A percentile compares a stretch with the other conserved stretches of the same genome.
phyloP scores from a whole-genome alignment of 2,329 filamentous ascomycete species.

The Graphilbum ipis-grandicollis region DNA sequence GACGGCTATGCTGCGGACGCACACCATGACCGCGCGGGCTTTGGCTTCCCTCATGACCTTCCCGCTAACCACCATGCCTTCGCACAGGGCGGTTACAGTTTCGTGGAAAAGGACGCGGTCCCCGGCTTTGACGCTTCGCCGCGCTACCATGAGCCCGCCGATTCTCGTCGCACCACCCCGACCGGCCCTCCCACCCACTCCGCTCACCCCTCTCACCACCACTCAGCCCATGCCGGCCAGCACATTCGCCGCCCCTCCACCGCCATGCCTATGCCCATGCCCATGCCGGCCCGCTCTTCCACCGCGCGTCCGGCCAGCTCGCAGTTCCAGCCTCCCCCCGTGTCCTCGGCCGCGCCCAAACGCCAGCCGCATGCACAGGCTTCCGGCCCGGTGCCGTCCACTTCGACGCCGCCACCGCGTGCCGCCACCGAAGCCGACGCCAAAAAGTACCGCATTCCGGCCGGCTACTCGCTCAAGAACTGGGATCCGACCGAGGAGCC shows the following conservation, averaged over 20 bases:
- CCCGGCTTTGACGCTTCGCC: conserved; percentile 24
- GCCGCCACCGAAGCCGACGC: conserved; percentile 44
- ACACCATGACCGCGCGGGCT: conserved; percentile 16
- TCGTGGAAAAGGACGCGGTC: conserved; percentile 17
- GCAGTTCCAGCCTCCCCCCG: conserved; percentile 21
- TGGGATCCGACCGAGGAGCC: conserved; percentile 93
- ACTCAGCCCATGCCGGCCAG: too few species aligned
- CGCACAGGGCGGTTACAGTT: conserved; percentile 28
- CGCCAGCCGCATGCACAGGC: neutral
- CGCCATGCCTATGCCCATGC: conserved; percentile 9
- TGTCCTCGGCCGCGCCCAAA: conserved; percentile 13
- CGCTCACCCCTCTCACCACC: conserved; percentile 27
- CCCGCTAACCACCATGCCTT: conserved; percentile 37
- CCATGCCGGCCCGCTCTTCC: conserved; percentile 31
- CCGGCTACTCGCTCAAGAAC: conserved; percentile 90
- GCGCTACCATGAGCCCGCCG: conserved; percentile 17
- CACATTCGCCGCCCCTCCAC: conserved; percentile 12
- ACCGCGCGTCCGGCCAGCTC: conserved; percentile 30
- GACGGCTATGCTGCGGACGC: conserved; percentile 11
- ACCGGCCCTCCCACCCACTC: too few species aligned
- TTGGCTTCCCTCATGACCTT: neutral
- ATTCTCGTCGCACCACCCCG: conserved; percentile 17
- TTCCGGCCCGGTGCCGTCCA: neutral
- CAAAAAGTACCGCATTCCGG: conserved; percentile 55
- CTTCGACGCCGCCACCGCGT: conserved; percentile 16